Percentiles rank a stretch among this genome's conserved stretches.
Evolutionary conservation across 148 eudicot species (phyloP).

Genomic region (Mesembryanthemum crystallinum): DNA sequence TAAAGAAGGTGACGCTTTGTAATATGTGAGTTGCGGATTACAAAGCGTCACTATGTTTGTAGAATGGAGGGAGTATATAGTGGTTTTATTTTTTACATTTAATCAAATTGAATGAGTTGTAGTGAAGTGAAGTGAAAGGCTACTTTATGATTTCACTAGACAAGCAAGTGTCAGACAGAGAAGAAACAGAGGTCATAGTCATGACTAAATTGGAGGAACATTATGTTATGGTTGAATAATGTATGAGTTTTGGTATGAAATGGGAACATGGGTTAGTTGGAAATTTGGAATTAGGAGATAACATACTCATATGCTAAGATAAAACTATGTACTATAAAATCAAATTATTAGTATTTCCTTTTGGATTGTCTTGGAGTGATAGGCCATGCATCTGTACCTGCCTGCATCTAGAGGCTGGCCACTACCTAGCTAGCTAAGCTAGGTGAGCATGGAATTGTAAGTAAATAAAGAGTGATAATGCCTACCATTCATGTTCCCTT

Average conservation of each 20-base stretch:
- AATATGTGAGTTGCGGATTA: too few species aligned
- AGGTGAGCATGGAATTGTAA: background rate
- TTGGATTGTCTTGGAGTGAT: background rate
- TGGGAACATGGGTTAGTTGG: conserved; percentile 39
- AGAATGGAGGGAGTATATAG: too few species aligned
- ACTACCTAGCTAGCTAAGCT: background rate
- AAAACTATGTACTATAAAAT: conserved; percentile 2
- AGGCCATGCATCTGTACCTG: background rate
- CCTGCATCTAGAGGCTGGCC: background rate
- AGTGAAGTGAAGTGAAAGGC: background rate
- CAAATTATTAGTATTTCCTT: background rate
- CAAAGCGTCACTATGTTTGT: too few species aligned
- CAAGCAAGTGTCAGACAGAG: conserved; percentile 26
- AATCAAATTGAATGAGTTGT: background rate
- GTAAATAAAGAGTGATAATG: background rate
- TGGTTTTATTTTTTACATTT: background rate
- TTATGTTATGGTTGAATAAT: conserved; percentile 15
- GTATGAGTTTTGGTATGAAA: background rate
- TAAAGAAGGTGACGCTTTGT: too few species aligned
- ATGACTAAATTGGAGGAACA: conserved; percentile 26
- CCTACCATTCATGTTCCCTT: conserved; percentile 22
- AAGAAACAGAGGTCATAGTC: conserved; percentile 25
- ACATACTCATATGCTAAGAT: conserved; percentile 24
- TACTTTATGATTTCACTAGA: background rate
- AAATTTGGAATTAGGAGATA: background rate